A percentile compares a stretch with the other conserved stretches of the same genome.
Evolutionary conservation across 495 filamentous ascomycete genomes (phyloP).

Genomic region (Tuber borchii): DNA sequence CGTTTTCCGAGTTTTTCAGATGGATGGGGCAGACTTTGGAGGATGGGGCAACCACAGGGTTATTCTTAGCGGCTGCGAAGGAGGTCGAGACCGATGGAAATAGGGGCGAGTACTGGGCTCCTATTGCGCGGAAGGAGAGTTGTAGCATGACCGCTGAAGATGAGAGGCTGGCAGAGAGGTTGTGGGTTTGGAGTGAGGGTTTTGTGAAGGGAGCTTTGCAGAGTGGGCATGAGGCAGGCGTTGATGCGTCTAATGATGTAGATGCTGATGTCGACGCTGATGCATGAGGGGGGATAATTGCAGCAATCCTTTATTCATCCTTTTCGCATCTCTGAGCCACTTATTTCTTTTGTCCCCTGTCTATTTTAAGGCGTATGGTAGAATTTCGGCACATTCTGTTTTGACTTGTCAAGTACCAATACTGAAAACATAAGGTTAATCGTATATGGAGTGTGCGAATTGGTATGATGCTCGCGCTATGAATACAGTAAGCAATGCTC

Average conservation of each 20-base stretch:
- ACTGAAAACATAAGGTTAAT: neutral
- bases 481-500: neutral
- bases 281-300: neutral
- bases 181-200: slow-evolving; percentile 28
- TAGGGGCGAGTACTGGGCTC: slow-evolving; percentile 30
- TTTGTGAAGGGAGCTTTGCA: slow-evolving; percentile 6
- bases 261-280: neutral
- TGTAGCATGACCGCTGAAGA: slow-evolving; percentile 18
- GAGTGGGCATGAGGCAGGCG: neutral
- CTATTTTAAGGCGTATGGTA: neutral
- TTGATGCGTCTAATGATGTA: neutral
- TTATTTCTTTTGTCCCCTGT: neutral
- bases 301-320: neutral
- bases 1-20: slow-evolving; percentile 20
- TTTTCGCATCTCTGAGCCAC: neutral
- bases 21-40: slow-evolving; percentile 41
- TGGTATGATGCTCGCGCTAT: neutral
- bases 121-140: slow-evolving; percentile 18
- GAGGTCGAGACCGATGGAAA: slow-evolving; percentile 12
- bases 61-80: slow-evolving; percentile 39
- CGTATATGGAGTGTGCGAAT: neutral
- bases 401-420: neutral
- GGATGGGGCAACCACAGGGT: slow-evolving; percentile 45
- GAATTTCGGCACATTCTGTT: neutral
- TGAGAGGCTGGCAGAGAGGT: slow-evolving; percentile 15